These are phyloP conservation scores for Petunia hybrid DNA, from an alignment of 305 asterid species.

Conservation along the genomic window DNA sequence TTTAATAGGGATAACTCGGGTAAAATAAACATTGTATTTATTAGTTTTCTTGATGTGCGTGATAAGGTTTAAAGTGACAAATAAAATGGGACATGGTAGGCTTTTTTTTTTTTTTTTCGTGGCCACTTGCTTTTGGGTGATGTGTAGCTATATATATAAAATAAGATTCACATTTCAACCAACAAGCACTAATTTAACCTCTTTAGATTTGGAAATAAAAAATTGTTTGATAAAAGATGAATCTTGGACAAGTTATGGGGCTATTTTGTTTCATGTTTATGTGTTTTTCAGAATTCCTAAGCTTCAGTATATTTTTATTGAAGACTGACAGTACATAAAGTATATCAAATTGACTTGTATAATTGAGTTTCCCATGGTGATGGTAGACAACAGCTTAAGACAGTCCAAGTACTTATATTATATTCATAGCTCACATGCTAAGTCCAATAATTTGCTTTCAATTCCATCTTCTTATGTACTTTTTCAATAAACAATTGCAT, in stretches of 20 bases:
- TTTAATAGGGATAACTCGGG: too few relatives aligned
- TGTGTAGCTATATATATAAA: neutral
- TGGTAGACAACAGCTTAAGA: slow-evolving; percentile 55
- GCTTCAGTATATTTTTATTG: slow-evolving; percentile 46
- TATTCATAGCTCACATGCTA: slow-evolving; percentile 73
- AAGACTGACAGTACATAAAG: slow-evolving; percentile 40
- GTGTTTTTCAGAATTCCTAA: slow-evolving; percentile 42
- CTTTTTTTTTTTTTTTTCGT: neutral
- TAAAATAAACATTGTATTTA: too few relatives aligned
- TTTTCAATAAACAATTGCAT: slow-evolving; percentile 43
- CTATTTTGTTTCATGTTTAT: slow-evolving; percentile 52
- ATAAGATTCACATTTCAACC: neutral
- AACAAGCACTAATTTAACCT: neutral
- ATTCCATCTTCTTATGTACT: slow-evolving; percentile 42
- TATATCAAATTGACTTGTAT: slow-evolving; percentile 45
- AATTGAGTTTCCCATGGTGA: slow-evolving; percentile 58
- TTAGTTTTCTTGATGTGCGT: too few relatives aligned
- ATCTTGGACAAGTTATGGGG: slow-evolving; percentile 45
- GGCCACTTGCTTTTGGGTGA: slow-evolving; percentile 13
- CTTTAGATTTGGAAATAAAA: slow-evolving; percentile 29
- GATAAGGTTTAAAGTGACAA: too few relatives aligned
- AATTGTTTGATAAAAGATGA: slow-evolving; percentile 26
- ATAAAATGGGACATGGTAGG: too few relatives aligned
- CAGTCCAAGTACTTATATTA: slow-evolving; percentile 48
- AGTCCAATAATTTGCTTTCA: slow-evolving; percentile 39